phyloP scores from a whole-genome alignment of 768 basidiomycete species.

The Tricholoma flavovirens region DNA sequence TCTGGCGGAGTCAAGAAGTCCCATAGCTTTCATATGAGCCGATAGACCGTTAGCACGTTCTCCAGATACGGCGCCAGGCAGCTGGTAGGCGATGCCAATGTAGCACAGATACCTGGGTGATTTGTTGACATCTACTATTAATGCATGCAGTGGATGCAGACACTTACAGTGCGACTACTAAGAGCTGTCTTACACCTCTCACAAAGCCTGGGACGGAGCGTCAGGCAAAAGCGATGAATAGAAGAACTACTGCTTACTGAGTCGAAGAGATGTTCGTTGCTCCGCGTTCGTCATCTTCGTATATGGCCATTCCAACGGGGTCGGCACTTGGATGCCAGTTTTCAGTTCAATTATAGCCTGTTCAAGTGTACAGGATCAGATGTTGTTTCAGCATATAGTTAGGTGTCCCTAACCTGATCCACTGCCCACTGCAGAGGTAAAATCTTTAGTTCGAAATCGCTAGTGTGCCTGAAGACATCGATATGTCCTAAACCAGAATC shows the following conservation, averaged over 20 bases:
- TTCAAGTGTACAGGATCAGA: background rate
- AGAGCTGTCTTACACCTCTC: constrained; percentile 51
- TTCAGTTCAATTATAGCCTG: constrained; percentile 70
- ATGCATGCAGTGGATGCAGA: background rate
- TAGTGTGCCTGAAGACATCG: constrained; percentile 58
- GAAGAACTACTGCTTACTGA: constrained; percentile 37
- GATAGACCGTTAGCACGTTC: constrained; percentile 65
- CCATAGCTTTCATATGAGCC: constrained; percentile 76
- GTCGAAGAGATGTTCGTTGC: constrained; percentile 46
- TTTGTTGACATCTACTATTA: background rate
- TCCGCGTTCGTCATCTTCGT: constrained; percentile 62
- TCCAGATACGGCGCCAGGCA: constrained; percentile 62
- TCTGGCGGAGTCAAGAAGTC: constrained; percentile 63
- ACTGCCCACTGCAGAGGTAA: constrained; percentile 75
- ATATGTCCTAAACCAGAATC: constrained; percentile 62
- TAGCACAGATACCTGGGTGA: constrained; percentile 56
- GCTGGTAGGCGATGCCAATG: constrained; percentile 71
- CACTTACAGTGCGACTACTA: constrained; percentile 63
- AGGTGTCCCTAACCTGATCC: constrained; percentile 46
- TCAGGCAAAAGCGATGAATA: constrained; percentile 6
- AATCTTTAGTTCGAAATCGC: constrained; percentile 63
- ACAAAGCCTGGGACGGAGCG: constrained; percentile 43
- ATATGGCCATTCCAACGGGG: constrained; percentile 71
- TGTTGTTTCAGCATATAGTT: background rate
- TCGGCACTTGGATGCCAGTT: constrained; percentile 48